A percentile compares a stretch with the other conserved stretches of the same genome.
These are phyloP conservation scores for Nicotiana benthamiana DNA, from an alignment of 257 asterid species.

Conservation along the genomic window DNA sequence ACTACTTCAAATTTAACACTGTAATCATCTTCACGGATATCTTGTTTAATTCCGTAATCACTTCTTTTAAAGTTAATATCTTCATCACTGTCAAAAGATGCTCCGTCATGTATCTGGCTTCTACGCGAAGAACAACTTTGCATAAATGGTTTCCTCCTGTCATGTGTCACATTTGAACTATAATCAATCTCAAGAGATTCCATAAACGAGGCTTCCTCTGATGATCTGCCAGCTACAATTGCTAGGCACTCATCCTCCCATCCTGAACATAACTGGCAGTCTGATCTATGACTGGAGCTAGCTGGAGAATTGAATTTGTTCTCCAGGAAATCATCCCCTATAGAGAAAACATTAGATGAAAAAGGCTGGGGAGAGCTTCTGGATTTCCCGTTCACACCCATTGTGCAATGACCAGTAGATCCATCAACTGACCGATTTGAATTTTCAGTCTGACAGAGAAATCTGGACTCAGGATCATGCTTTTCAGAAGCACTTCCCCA, in stretches of 20 bases:
- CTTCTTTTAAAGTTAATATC: slow-evolving; percentile 26
- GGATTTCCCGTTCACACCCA: slow-evolving; percentile 11
- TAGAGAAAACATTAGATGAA: slow-evolving; percentile 32
- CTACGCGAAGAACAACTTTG: slow-evolving; percentile 37
- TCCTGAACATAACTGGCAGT: slow-evolving; percentile 26
- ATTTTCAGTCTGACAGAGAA: slow-evolving; percentile 30
- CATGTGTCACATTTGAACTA: slow-evolving; percentile 23
- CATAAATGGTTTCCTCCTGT: slow-evolving; percentile 30
- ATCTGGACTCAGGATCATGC: slow-evolving; percentile 23
- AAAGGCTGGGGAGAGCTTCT: slow-evolving; percentile 11
- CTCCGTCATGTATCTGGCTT: slow-evolving; percentile 27
- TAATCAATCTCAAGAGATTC: slow-evolving; percentile 28
- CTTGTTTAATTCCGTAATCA: slow-evolving; percentile 19
- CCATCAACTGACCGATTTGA: slow-evolving; percentile 26
- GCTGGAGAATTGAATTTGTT: slow-evolving; percentile 24
- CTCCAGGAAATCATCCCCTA: slow-evolving; percentile 10
- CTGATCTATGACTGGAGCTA: slow-evolving; percentile 22
- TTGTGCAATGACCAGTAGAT: slow-evolving; percentile 22
- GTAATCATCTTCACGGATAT: slow-evolving; percentile 28
- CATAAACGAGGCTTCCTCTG: slow-evolving; percentile 15
- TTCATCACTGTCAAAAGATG: slow-evolving; percentile 31
- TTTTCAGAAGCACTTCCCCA: slow-evolving; percentile 26
- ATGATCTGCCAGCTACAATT: slow-evolving; percentile 22
- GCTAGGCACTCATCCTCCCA: slow-evolving; percentile 24
- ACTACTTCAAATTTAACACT: slow-evolving; percentile 16